These are phyloP conservation scores for Platanthera zijinensis DNA, from an alignment of 106 monocot genomes.

Conservation along the genomic window DNA sequence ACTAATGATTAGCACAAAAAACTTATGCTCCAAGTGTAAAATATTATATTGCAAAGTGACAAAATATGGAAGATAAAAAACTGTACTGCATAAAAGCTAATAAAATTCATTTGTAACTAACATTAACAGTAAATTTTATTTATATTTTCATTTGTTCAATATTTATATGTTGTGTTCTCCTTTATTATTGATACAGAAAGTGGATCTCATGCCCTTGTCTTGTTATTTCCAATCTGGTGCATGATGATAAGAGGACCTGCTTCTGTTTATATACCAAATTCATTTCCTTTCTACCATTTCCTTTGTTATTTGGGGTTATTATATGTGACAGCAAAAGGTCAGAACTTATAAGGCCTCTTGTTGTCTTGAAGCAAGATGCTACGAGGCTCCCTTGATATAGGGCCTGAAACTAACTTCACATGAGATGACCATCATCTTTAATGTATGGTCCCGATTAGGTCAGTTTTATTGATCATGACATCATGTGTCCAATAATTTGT, in stretches of 20 bases:
- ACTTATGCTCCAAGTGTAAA: too few species aligned
- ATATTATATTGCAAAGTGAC: too few species aligned
- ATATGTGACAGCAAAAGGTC: slow-evolving; percentile 30
- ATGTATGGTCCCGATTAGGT: slow-evolving; percentile 60
- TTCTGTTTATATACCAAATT: slow-evolving; percentile 3
- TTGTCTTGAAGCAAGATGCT: slow-evolving; percentile 87
- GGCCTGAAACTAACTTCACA: slow-evolving; percentile 70
- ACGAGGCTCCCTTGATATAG: slow-evolving; percentile 76
- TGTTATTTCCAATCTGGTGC: slow-evolving; percentile 1
- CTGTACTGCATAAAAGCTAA: too few species aligned
- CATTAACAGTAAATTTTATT: too few species aligned
- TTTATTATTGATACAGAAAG: slow-evolving; percentile 2
- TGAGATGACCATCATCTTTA: slow-evolving; percentile 52
- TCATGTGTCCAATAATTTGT: slow-evolving; percentile 26
- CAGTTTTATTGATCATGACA: slow-evolving; percentile 75
- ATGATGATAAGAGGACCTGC: slow-evolving; percentile 26
- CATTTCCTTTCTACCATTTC: slow-evolving; percentile 35
- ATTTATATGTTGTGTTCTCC: background rate
- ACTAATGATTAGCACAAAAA: too few species aligned
- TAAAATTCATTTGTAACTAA: too few species aligned
- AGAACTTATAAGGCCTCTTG: slow-evolving; percentile 60
- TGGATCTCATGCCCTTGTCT: background rate
- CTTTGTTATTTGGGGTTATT: slow-evolving; percentile 57
- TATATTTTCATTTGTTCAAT: too few species aligned
- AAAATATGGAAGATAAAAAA: too few species aligned